These are phyloP conservation scores for Chloropicon primus DNA, from an alignment of 139 green algal genomes.

Conservation along the genomic window DNA sequence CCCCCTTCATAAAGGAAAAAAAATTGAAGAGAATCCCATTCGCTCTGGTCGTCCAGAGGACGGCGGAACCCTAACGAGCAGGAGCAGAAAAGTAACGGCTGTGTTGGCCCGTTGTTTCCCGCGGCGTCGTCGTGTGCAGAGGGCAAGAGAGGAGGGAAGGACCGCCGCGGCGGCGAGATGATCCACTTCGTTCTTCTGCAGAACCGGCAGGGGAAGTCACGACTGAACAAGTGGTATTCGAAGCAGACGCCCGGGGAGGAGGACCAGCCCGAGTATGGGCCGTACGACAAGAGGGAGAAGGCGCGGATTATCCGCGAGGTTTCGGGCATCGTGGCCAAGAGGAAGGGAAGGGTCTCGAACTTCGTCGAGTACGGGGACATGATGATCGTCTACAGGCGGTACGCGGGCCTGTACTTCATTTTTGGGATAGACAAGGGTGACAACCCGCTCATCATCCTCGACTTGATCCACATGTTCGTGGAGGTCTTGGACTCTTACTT, in stretches of 20 bases:
- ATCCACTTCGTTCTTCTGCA: slow-evolving; percentile 93
- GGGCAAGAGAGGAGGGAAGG: too few relatives aligned
- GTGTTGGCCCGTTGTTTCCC: too few relatives aligned
- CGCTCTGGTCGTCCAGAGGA: too few relatives aligned
- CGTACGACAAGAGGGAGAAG: not conserved
- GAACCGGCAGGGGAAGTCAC: slow-evolving; percentile 82
- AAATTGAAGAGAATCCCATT: too few relatives aligned
- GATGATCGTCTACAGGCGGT: slow-evolving; percentile 67
- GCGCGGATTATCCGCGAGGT: slow-evolving; percentile 49
- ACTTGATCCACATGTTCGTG: slow-evolving; percentile 96
- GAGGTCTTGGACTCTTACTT: slow-evolving; percentile 91
- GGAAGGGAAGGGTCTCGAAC: slow-evolving; percentile 87
- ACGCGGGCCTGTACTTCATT: slow-evolving; percentile 94
- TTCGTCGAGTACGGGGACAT: slow-evolving; percentile 88
- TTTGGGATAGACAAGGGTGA: slow-evolving; percentile 58
- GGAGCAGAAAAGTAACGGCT: too few relatives aligned
- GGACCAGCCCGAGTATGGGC: not conserved
- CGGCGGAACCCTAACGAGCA: too few relatives aligned
- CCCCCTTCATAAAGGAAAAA: too few relatives aligned
- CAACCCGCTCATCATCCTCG: slow-evolving; percentile 67
- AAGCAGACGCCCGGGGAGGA: slow-evolving; percentile 43
- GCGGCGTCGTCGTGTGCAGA: too few relatives aligned
- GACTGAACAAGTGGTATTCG: slow-evolving; percentile 89
- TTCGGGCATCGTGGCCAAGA: slow-evolving; percentile 2
- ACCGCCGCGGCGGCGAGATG: too few relatives aligned